These are phyloP conservation scores for Aspergillus panamensis DNA, from an alignment of 495 filamentous ascomycete species.

Conservation along the genomic window DNA sequence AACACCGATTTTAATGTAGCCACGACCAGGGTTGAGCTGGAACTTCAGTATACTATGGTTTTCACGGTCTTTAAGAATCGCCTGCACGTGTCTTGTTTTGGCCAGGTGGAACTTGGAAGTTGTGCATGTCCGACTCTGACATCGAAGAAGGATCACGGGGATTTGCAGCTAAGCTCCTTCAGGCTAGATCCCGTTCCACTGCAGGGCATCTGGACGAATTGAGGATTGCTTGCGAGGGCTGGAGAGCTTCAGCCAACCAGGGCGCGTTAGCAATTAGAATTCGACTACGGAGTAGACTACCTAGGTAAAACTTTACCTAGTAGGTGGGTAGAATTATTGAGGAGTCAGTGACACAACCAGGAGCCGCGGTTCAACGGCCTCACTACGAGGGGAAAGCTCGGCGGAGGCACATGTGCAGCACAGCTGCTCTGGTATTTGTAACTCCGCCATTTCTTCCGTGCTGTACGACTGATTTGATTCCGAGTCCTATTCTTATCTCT, in stretches of 20 bases:
- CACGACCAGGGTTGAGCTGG: too few relatives aligned
- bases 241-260: slow-evolving; percentile 1
- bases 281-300: too few relatives aligned
- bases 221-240: slow-evolving; percentile 16
- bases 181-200: background rate
- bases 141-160: background rate
- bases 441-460: background rate
- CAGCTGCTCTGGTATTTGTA: background rate
- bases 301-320: too few relatives aligned
- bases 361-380: background rate
- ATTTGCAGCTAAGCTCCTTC: background rate
- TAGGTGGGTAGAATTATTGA: too few relatives aligned
- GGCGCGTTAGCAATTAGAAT: background rate
- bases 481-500: background rate
- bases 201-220: background rate
- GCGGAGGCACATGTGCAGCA: background rate
- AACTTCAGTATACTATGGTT: too few relatives aligned
- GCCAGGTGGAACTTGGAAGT: too few relatives aligned
- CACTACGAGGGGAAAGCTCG: background rate
- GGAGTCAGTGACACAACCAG: too few relatives aligned
- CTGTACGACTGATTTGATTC: background rate
- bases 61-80: too few relatives aligned
- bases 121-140: too few relatives aligned
- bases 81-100: too few relatives aligned
- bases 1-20: too few relatives aligned